Evolutionary conservation across 768 basidiomycete genomes (phyloP), one percentile per base, ranked within the genome.

Genomic region (Pleurotus eryngii): DNA sequence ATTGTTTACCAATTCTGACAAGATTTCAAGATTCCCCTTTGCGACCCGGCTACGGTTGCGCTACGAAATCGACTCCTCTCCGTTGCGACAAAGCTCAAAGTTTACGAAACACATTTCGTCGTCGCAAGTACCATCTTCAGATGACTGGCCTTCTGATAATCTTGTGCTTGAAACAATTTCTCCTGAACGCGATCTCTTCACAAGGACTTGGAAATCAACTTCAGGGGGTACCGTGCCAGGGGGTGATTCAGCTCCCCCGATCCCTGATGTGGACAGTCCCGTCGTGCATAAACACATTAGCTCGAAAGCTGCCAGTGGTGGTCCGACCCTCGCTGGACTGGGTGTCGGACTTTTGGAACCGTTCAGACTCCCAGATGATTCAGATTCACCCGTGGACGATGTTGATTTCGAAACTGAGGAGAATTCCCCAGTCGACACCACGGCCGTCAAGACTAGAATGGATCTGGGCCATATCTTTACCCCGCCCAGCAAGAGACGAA

Each of bases 281-380:
- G 80, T 87, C 15, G 65, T 83, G 39, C 51, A 42, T 24, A 54
- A 54, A 42, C 51, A 54, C 22, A 20, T 26, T 42, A 20, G 38
- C 18, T 15, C 14, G 26, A 50, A 50, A 11, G 18, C 51, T 20
- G 27, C 17, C 5, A 11, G 14, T 22, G 22, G 35, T 22, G 48
- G 20, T 7, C 26, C 47, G 22, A 15, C 26, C n/a, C 20, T 57
- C 5, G 70, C 74, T 27, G 78, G 80, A 14, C 67, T 83, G 45
- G 79, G 78, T 3, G 74, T 84, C 54, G 82, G 81, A 6, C 70
- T 86, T 40, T 72, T 86, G 62, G 82, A 79, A 53, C 80, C 85
- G 11, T 85, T 86, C 61, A 71, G 70, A 27, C 70, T 82, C 48
- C 73, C 74, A 27, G 75, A 72, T 46, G 69, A 74, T 18, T 27